phyloP scores from a whole-genome alignment of 768 basidiomycete genomes.

The Russula abietina region DNA sequence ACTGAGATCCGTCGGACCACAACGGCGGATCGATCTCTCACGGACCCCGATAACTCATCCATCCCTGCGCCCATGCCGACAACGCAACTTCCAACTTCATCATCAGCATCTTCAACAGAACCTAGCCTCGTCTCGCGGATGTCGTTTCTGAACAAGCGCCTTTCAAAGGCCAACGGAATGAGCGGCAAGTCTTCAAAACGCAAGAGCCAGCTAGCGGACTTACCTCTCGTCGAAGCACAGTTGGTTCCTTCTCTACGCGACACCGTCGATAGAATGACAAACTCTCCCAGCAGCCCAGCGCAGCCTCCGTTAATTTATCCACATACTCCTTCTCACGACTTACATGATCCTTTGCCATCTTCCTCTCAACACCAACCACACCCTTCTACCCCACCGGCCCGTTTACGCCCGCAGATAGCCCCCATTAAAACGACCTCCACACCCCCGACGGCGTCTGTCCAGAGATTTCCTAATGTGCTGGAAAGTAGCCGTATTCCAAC shows the following conservation, averaged over 20 bases:
- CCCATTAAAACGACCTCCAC: neutral
- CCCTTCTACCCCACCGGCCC: conserved; percentile 14
- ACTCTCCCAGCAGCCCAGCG: conserved; percentile 20
- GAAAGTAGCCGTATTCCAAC: conserved; percentile 22
- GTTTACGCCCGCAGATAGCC: conserved; percentile 9
- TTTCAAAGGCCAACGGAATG: conserved; percentile 12
- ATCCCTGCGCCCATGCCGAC: conserved; percentile 12
- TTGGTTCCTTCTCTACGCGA: conserved; percentile 65
- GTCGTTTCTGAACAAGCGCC: conserved; percentile 19
- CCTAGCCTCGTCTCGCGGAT: conserved; percentile 21
- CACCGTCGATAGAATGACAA: conserved; percentile 70
- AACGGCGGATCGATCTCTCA: neutral
- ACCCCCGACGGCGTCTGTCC: conserved; percentile 1
- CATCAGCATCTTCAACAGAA: conserved; percentile 22
- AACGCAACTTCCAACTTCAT: conserved; percentile 19
- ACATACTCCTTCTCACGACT: neutral
- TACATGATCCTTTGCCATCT: neutral
- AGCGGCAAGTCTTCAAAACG: conserved; percentile 25
- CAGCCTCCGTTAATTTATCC: conserved; percentile 1
- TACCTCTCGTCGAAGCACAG: conserved; percentile 57
- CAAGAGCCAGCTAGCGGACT: conserved; percentile 42
- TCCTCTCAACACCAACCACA: conserved; percentile 7
- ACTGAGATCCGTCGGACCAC: neutral
- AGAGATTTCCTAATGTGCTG: neutral
- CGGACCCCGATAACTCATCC: conserved; percentile 1